phyloP scores from a whole-genome alignment of 306 rosid genomes.

The Rubus parviflorus region DNA sequence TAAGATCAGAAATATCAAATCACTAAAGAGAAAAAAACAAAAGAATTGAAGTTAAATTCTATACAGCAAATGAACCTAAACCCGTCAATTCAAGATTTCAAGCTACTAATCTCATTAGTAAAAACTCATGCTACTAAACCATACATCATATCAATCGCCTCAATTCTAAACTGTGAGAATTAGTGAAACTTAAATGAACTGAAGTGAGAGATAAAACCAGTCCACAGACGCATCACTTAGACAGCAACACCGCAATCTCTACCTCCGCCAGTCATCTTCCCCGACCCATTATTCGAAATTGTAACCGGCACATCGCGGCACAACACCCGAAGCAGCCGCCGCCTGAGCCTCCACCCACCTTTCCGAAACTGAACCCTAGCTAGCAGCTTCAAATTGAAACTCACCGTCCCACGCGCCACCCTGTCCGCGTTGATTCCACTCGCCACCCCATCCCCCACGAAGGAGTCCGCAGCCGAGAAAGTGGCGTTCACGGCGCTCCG shows the following conservation, averaged over 20 bases:
- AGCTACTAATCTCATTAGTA: not conserved
- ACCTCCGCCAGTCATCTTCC: slow-evolving; percentile 42
- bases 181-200: not conserved
- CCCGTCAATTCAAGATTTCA: not conserved
- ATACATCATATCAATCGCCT: not conserved
- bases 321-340: slow-evolving; percentile 49
- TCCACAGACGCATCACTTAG: slow-evolving; percentile 17
- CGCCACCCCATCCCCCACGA: slow-evolving; percentile 16
- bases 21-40: not conserved
- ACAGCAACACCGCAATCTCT: slow-evolving; percentile 63
- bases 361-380: slow-evolving; percentile 56
- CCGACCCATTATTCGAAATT: slow-evolving; percentile 40
- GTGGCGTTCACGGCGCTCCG: slow-evolving; percentile 43
- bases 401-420: slow-evolving; percentile 30
- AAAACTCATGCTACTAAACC: not conserved
- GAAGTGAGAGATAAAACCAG: no score
- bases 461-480: slow-evolving; percentile 36
- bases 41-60: slow-evolving; percentile 3
- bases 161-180: not conserved
- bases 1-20: not conserved
- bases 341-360: slow-evolving; percentile 72
- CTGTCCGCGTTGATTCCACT: slow-evolving; percentile 37
- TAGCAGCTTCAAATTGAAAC: slow-evolving; percentile 47
- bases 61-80: not conserved
- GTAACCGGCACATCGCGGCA: slow-evolving; percentile 47